phyloP scores from a whole-genome alignment of 129 eudicot species.

The Flaveria ramosissima region DNA sequence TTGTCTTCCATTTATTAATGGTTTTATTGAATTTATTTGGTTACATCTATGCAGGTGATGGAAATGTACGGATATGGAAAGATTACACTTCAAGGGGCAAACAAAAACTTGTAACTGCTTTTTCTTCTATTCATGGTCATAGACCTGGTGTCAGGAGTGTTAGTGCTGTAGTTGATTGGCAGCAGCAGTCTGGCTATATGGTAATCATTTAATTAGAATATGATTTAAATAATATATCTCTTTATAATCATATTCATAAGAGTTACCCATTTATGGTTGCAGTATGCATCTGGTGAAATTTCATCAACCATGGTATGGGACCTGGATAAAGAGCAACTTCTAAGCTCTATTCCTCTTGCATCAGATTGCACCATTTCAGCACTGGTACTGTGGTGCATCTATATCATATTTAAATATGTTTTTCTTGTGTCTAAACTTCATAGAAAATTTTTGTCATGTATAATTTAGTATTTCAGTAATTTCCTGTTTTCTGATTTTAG shows the following conservation, averaged over 20 bases:
- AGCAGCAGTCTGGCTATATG: conserved; percentile 96
- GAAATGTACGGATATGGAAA: conserved; percentile 89
- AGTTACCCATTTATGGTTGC: conserved; percentile 10
- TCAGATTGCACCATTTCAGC: conserved; percentile 87
- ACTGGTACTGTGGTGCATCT: conserved; percentile 50
- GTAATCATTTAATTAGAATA: conserved; percentile 5
- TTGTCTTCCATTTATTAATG: neutral
- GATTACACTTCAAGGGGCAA: conserved; percentile 61
- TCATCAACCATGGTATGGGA: conserved; percentile 94
- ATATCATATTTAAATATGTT: neutral
- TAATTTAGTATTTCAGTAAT: neutral
- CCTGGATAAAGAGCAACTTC: conserved; percentile 94
- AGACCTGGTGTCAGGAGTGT: conserved; percentile 81
- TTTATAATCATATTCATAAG: neutral
- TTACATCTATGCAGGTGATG: conserved; percentile 63
- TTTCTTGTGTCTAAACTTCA: neutral
- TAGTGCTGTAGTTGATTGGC: conserved; percentile 98
- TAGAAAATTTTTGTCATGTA: neutral
- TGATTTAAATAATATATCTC: neutral
- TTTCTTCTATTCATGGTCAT: conserved; percentile 85
- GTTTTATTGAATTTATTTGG: conserved; percentile 7
- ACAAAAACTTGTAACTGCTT: conserved; percentile 91
- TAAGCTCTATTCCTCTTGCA: conserved; percentile 60
- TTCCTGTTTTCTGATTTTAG: conserved; percentile 36
- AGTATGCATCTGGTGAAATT: conserved; percentile 88